Base-by-base conservation (phyloP, 2,329 filamentous ascomycete species). In the Phialocephala sp. region DNA sequence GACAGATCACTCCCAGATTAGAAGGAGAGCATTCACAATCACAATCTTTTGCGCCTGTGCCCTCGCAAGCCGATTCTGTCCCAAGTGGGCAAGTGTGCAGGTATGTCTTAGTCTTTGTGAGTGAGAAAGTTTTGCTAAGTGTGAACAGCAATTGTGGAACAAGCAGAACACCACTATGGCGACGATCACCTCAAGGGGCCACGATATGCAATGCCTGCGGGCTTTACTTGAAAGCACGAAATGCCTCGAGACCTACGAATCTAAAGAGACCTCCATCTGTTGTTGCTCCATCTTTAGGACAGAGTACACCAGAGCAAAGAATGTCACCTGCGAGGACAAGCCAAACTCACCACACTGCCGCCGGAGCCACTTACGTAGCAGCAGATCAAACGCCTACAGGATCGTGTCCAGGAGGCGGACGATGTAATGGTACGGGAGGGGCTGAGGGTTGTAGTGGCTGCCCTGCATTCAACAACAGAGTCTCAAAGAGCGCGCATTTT, bases 141-240 rank as follows among this genome's bases (percentile, higher is more conserved):
- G n/a, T 63, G 61, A 58, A 39, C 68, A 99, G 95, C 77, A 99
- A 99, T 79, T 99, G 95, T 77, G 91, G 90, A 65, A 98, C 95
- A 18, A 97, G 93, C 60, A 89, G 91, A 77, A 99, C 95, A 56
- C 95, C 95, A 27, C 81, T 99, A 43, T 99, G 95, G 95, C 88
- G 95, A 76, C 88, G 95, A 75, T 97, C 94, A 18, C 94, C 94
- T 0, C 89, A 94, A 73, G 95, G 95, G 36, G 91, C 93, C 62
- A 97, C 93, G 35, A 98, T 99, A 66, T 99, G 95, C 81, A 99
- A 99, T 79, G 95, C 95, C 6, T 99, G 95, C 76, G 95, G 95
- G 50, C 84, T 99, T 18, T 99, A 99, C 78, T 84, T 92, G 68
- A 98, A 98, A 78, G 94, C 94, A 11, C 88, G 95, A 71, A 98